Base-by-base conservation (phyloP, 116 monocot genomes). In the Iris pallida region DNA sequence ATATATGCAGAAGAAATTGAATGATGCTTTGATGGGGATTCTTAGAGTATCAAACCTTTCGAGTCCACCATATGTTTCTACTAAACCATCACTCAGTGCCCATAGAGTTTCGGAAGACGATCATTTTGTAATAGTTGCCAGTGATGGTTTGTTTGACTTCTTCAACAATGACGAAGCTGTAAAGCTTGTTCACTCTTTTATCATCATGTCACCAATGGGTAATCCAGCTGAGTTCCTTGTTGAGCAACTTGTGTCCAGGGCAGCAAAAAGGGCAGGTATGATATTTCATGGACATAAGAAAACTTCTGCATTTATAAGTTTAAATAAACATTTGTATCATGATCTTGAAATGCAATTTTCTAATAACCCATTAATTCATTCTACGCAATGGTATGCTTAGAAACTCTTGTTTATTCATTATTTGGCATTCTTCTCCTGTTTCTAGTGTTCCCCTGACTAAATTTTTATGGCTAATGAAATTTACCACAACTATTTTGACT, bases 111-210 rank as follows among this genome's bases (percentile, higher is more conserved):
- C 72, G 16, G 48, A 47, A 47, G 47, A 20, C 10, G 81, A 81
- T 57, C 57, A 16, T 13, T 81, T 81, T 70, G 73, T 68, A 40
- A 59, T 81, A 19, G 42, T 76, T 16, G 72, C 69, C 10, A 76
- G 77, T 42, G 81, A 81, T 73, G 81, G 81, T 15, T 52, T 81
- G 47, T 81, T 76, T 47, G 81, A 81, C 52, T 81, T 76, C 59
- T 77, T 81, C 12, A 69, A 17, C n/a, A 81, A 77, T 20, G 69
- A 68, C 4, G 81, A 76, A 68, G 73, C 52, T 8, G 73, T 81
- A 42, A 30, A 58, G 52, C 68, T 70, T 59, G 75, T 81, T 14
- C 42, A 73, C 12, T 64, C 46, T 8, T 85, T 59, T 62, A 52
- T 78, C 19, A 11, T 13, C 1, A 43, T 20, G 19, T 67, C 53